Conservation (phyloP, 768 basidiomycete species). For the Termitomyces sp. region DNA sequence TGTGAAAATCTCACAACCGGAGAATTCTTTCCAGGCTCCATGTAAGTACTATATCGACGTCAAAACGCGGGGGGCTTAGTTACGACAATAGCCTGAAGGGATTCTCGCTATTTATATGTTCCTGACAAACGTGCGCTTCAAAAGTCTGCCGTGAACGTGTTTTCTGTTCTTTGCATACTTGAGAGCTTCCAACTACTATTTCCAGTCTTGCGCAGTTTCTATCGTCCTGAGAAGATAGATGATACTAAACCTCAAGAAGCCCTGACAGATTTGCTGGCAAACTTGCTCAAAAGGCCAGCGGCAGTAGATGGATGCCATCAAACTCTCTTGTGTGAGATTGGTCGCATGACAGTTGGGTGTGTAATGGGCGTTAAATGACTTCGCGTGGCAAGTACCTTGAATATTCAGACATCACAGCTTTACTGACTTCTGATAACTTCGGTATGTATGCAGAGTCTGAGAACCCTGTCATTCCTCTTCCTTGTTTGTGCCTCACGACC, state of each 20-base stretch:
- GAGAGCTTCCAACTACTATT: too few species aligned
- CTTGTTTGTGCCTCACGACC: neutral
- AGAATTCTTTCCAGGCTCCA: too few species aligned
- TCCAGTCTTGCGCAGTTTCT: conserved; percentile 28
- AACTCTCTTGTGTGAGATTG: conserved; percentile 54
- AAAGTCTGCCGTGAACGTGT: too few species aligned
- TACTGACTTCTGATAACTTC: too few species aligned
- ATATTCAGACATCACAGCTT: neutral
- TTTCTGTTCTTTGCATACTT: neutral
- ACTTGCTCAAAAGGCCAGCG: conserved; percentile 52
- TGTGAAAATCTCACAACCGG: too few species aligned
- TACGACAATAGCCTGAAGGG: conserved; percentile 22
- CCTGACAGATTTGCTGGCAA: conserved; percentile 38
- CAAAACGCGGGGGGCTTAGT: conserved; percentile 34
- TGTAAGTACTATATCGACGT: conserved; percentile 42
- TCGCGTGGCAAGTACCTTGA: neutral
- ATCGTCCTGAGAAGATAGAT: conserved; percentile 35
- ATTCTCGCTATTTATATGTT: neutral
- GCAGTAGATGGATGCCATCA: conserved; percentile 57
- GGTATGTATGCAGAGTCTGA: neutral
- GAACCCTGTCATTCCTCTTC: too few species aligned
- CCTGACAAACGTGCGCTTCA: conserved; percentile 25
- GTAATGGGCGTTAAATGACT: conserved; percentile 43
- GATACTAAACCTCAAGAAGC: conserved; percentile 18
- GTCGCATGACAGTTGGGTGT: conserved; percentile 19